phyloP scores from a whole-genome alignment of 345 rosid genomes.

The Eucalyptus microcorys region DNA sequence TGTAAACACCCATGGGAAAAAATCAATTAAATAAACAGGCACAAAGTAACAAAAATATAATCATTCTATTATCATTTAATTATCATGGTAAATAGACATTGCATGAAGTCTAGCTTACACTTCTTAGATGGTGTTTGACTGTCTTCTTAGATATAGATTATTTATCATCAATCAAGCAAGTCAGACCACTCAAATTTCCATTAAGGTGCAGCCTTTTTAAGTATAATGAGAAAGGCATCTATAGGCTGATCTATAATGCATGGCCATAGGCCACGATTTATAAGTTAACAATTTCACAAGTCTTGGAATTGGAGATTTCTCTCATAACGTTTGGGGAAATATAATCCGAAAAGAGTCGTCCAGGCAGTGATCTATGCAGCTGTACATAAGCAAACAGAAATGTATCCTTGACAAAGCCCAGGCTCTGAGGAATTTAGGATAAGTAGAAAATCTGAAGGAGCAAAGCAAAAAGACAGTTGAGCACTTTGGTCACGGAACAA shows the following conservation, averaged over 20 bases:
- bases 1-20: constrained; percentile 4
- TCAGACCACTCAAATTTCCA: not conserved
- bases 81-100: not conserved
- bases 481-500: not conserved
- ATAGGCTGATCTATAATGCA: not conserved
- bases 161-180: not conserved
- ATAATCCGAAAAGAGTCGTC: not conserved
- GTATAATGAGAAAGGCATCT: not conserved
- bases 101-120: not conserved
- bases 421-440: not conserved
- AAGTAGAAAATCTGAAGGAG: not conserved
- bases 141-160: not conserved
- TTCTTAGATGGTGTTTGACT: not conserved
- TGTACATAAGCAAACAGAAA: not conserved
- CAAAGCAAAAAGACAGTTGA: not conserved
- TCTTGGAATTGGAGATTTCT: not conserved
- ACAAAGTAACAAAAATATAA: not conserved
- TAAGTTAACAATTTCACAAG: not conserved
- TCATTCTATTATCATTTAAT: not conserved
- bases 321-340: not conserved
- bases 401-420: not conserved
- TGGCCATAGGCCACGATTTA: not conserved
- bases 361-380: not conserved
- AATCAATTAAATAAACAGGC: not conserved
- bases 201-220: not conserved